Base-by-base conservation (phyloP, 139 green algal genomes). In the Volvox africanus region DNA sequence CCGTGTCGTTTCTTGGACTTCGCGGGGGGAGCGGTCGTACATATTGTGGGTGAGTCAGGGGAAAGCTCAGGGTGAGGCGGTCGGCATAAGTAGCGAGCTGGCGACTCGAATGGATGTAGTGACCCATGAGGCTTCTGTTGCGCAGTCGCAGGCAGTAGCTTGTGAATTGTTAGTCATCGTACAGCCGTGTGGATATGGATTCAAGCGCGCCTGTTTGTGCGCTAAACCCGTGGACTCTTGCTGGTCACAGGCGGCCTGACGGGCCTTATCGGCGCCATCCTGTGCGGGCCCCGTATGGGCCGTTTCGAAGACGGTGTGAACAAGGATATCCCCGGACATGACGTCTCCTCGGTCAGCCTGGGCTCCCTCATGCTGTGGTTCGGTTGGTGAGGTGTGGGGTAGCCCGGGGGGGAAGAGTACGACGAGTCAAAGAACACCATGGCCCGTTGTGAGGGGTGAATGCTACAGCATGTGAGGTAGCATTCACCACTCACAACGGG, bases 261-360 rank as follows among this genome's bases (percentile, higher is more conserved):
- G 81, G 93, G 93, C 24, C 88, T 95, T 19, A 71, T 94, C 22
- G 93, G 93, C 6, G 92, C 93, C 14, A 67, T 77, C 16, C 22
- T 92, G 33, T 91, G 79, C 26, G 93, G 93, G 0, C 93, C 93
- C 3, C 83, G 93, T 37, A 85, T 95, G n/a, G 93, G 93, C 5
- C 78, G 93, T 6, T 95, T 95, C 90, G 92, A 94, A 79, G 88
- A 93, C 35, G 83, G 88, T 18, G 76, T 75, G 26, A n/a, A 71
- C 50, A 94, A 94, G 82, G 35, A 89, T 0, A 93, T 95, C n/a
- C 93, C 92, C 19, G 93, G 93, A 0, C 93, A 95, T 73, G 93
- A 95, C 88, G 92, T 94, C 30, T 90, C 86, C 11, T 90, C 86
- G 3, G 86, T 90, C 26, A 67, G 35, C 55, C 71, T 90, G 50